Evolutionary conservation across 1,284 basidiomycete species (phyloP), one percentile per base, ranked within the genome.

Genomic region (Puccinia triticina): DNA sequence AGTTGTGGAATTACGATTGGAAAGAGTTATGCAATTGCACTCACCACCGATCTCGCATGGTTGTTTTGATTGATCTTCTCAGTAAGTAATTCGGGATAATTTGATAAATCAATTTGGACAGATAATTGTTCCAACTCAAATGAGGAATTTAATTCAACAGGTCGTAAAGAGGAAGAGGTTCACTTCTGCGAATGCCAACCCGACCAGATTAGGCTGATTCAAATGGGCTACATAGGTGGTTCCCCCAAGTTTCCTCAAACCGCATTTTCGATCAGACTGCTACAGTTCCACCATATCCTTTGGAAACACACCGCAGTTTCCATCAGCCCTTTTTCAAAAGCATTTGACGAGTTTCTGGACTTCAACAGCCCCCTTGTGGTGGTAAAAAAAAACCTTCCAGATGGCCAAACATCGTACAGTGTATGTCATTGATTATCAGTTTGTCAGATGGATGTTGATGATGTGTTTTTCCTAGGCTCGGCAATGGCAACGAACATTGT

Each of bases 301-400:
- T 77, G 74, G 74, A 77, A 59, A n/a, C 23, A 57, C 32, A 59
- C 55, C 29, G 4, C 55, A 40, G 40, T 64, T 12, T 7, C 29
- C 53, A 18, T 77, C 34, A n/a, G n/a, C n/a, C n/a, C n/a, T n/a
- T n/a, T n/a, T n/a, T n/a, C n/a, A n/a, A n/a, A n/a, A n/a, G n/a
- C 74, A 10, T 18, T 77, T 59, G 74, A 77, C 32, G 74, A 77
- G 32, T 77, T 59, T 43, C 46, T 43, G 18, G 74, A 77, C 40
- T 55, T 34, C 14, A 50, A 43, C 29, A 61, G 57, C 40, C 55
- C 53, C n/a, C 48, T 77, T 29, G 43, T 77, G 18, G 37, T 61
- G 29, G 74, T 59, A 3, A 23, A 57, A 1, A 43, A 37, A 2
- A 8, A 37, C 23, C n/a, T 16, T 18, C 7, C n/a, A 21, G 23